phyloP scores from a whole-genome alignment of 2,329 filamentous ascomycete genomes.

The Nigrospora osmanthi region DNA sequence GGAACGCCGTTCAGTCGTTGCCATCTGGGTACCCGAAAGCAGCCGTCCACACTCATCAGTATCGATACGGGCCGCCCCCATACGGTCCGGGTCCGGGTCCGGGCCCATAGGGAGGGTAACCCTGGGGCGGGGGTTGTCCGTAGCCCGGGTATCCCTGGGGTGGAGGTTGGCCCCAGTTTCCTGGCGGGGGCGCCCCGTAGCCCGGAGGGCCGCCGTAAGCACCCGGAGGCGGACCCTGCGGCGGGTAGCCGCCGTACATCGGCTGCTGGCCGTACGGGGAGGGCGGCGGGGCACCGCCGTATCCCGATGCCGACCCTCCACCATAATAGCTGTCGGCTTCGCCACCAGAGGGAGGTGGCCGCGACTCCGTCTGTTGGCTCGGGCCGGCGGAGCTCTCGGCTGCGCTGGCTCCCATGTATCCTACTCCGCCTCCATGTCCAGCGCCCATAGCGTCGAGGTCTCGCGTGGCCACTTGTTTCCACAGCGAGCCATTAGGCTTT shows the following conservation, averaged over 20 bases:
- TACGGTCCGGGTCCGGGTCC: too few relatives aligned
- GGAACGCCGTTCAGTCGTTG: too few relatives aligned
- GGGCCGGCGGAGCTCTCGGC: conserved; percentile 19
- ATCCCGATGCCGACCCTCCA: background rate
- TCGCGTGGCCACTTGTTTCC: conserved; percentile 52
- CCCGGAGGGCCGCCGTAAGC: conserved; percentile 11
- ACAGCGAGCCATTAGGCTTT: conserved; percentile 51
- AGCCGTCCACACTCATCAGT: too few relatives aligned
- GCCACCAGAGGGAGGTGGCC: conserved; percentile 7
- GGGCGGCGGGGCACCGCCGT: too few relatives aligned
- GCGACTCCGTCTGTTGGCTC: conserved; percentile 30
- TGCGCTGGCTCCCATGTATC: conserved; percentile 25
- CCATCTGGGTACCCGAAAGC: too few relatives aligned
- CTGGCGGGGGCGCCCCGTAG: conserved; percentile 24
- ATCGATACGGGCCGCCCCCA: too few relatives aligned
- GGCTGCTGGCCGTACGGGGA: background rate
- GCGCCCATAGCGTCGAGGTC: conserved; percentile 49
- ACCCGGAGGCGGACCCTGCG: conserved; percentile 3
- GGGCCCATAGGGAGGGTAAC: conserved; percentile 2
- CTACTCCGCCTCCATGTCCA: conserved; percentile 25
- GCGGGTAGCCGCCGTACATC: too few relatives aligned
- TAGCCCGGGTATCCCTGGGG: conserved; percentile 18
- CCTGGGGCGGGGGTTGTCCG: conserved; percentile 15
- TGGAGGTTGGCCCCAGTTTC: conserved; percentile 9
- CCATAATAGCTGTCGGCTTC: conserved; percentile 9